Base-by-base conservation (phyloP, 768 basidiomycete species). In the Mycena galopus region DNA sequence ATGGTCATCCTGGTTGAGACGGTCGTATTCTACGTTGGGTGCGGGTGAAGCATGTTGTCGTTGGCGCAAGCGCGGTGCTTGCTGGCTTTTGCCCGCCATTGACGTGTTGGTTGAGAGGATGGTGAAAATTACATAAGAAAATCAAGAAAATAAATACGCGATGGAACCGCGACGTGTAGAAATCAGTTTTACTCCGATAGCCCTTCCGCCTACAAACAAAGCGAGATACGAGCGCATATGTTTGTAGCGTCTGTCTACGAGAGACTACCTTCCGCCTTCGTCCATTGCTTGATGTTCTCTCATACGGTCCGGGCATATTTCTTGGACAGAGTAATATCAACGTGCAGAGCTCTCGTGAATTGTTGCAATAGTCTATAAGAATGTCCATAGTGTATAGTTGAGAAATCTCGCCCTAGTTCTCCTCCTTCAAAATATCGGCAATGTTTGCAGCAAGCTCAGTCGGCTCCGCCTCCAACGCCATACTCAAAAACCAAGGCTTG, bases 401-500 rank as follows among this genome's bases (percentile, higher is more conserved):
- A n/a, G n/a, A n/a, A n/a, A 35, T 35, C 7, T 35, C 33, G 33
- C 33, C 9, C 9, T 2, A 27, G 10, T 51, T 37, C 25, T 69
- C 35, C 25, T 44, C 69, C 57, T 75, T 72, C 72, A 88, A 75
- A 19, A 86, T 78, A 23, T 80, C 75, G 0, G 86, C 79, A 73
- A 94, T 92, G 29, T 79, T 79, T 4, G 80, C 79, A 23, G 90
- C 87, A 35, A 92, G 83, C 6, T 87, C 83, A 3, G 92, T 87
- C 0, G 89, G 87, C 69, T 89, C 87, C 0, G 85, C 81, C 50
- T 86, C 81, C 75, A 92, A 81, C 6, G 91, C 89, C 76, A 92
- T 89, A 72, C 91, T 86, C 73, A 96, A 82, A 83, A 97, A 97
- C 96, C 96, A 97, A 14, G 92, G 89, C 78, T 96, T 97, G 83